Percentiles rank a stretch among this genome's conserved stretches.
Conservation (phyloP, 2,329 filamentous ascomycete genomes). For the Aspergillus sp. region DNA sequence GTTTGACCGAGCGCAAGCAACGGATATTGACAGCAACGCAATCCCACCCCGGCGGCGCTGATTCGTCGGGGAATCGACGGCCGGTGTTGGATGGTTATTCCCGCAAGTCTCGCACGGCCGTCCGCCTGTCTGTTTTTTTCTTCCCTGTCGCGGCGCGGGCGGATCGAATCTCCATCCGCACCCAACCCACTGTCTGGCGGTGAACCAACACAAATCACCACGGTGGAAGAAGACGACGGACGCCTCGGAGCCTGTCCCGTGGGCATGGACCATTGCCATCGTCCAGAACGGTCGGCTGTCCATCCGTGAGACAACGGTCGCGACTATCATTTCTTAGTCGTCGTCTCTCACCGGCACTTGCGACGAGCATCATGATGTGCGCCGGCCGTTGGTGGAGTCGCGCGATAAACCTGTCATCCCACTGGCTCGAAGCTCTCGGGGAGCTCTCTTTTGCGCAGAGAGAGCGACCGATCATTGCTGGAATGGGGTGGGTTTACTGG, state of each 20-base stretch:
- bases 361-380: slow-evolving; percentile 2
- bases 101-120: slow-evolving; percentile 8
- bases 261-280: slow-evolving; percentile 4
- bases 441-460: not conserved
- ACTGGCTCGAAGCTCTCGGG: not conserved
- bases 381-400: slow-evolving; percentile 1
- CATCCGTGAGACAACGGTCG: slow-evolving; percentile 13
- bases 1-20: too few species aligned
- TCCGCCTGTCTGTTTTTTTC: not conserved
- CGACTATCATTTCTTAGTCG: slow-evolving; percentile 12
- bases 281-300: not conserved
- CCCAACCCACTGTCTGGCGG: not conserved
- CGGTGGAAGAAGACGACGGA: not conserved
- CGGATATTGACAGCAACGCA: not conserved
- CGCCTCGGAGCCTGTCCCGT: slow-evolving; percentile 1
- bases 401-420: slow-evolving; percentile 1
- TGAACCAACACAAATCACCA: not conserved
- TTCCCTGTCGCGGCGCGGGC: slow-evolving; percentile 24
- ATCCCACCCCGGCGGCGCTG: not conserved
- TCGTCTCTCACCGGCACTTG: not conserved
- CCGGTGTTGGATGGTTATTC: not conserved
- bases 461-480: too few species aligned
- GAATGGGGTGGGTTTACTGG: too few species aligned
- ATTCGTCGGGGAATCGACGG: slow-evolving; percentile 13
- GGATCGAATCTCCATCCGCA: slow-evolving; percentile 22